These are phyloP conservation scores for Gypsophila paniculata DNA, from an alignment of 179 eudicot species.

Conservation along the genomic window DNA sequence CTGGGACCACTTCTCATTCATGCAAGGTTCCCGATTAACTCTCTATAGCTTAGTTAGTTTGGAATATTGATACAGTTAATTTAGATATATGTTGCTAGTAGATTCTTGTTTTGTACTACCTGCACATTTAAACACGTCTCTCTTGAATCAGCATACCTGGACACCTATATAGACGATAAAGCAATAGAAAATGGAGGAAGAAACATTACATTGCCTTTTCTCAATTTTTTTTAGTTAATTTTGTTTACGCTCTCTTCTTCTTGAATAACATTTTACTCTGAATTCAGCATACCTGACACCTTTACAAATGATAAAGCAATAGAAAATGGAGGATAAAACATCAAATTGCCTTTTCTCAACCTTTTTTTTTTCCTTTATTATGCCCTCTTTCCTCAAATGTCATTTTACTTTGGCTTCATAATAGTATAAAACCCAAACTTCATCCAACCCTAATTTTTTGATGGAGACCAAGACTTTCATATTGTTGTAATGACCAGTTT, in stretches of 20 bases:
- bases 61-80: slow-evolving; percentile 8
- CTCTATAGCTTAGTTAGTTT: slow-evolving; percentile 2
- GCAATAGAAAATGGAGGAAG: slow-evolving; percentile 1
- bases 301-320: no score
- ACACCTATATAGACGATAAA: slow-evolving; percentile 7
- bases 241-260: no score
- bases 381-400: neutral
- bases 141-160: slow-evolving; percentile 3
- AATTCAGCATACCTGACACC: no score
- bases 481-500: neutral
- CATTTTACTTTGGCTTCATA: no score
- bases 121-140: slow-evolving; percentile 1
- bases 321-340: no score
- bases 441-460: no score
- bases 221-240: neutral
- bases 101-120: neutral
- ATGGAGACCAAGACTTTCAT: no score
- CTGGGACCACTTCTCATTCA: slow-evolving; percentile 80
- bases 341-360: no score
- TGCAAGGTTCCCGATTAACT: slow-evolving; percentile 55
- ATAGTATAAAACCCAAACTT: no score
- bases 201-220: neutral
- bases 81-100: neutral
- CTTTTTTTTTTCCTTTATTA: no score
- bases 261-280: no score